These are phyloP conservation scores for Vigna mungo DNA, from an alignment of 306 rosid genomes.

Conservation along the genomic window DNA sequence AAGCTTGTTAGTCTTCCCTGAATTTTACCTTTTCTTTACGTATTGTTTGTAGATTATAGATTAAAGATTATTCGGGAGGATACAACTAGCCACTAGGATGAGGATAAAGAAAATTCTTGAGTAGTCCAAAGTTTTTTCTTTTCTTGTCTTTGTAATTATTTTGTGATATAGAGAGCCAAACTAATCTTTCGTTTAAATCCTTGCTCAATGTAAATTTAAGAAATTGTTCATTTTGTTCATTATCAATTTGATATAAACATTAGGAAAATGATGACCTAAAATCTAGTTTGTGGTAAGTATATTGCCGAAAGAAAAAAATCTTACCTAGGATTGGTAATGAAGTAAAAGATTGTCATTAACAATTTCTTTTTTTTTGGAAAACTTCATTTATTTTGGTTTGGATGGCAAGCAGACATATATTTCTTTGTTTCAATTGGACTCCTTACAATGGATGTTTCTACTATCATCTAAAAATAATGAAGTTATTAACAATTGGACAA, in stretches of 20 bases:
- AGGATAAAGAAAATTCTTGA: too few relatives aligned
- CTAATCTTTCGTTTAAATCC: not conserved
- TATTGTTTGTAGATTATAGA: too few relatives aligned
- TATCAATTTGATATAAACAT: not conserved
- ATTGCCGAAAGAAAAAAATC: not conserved
- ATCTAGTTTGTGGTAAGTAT: not conserved
- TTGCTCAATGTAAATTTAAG: too few relatives aligned
- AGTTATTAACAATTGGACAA: too few relatives aligned
- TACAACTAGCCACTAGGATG: not conserved
- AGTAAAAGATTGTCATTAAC: not conserved
- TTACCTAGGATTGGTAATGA: not conserved
- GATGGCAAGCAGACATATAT: too few relatives aligned
- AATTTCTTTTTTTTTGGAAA: too few relatives aligned
- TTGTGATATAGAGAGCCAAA: not conserved
- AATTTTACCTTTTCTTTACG: not conserved
- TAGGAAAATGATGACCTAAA: not conserved
- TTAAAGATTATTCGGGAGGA: not conserved
- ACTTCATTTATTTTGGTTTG: too few relatives aligned
- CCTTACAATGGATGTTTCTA: too few relatives aligned
- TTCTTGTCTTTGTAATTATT: not conserved
- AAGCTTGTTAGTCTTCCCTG: not conserved
- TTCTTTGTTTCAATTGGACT: too few relatives aligned
- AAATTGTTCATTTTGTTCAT: not conserved
- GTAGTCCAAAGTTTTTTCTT: not conserved
- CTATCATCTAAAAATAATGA: too few relatives aligned